Evolutionary conservation across 257 asterid species (phyloP).

Genomic region (Nicotiana benthamiana): DNA sequence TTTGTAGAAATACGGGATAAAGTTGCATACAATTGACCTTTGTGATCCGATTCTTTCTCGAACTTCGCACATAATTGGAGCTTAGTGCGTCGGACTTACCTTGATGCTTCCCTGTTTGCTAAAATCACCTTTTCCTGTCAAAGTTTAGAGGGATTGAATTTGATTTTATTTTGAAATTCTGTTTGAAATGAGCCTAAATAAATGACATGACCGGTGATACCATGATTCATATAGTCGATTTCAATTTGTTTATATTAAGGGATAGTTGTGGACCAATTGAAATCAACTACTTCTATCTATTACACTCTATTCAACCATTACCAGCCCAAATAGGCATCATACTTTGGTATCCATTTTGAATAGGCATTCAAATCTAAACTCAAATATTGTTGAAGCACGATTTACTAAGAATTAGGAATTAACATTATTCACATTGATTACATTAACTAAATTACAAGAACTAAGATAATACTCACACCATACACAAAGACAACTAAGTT

Average conservation of each 20-base stretch:
- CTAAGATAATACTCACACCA: background rate
- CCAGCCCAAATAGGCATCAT: too few species aligned
- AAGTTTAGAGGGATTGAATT: background rate
- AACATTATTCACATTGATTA: background rate
- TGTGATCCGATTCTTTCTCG: too few species aligned
- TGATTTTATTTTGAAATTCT: background rate
- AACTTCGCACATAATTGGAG: too few species aligned
- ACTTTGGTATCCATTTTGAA: too few species aligned
- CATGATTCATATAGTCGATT: background rate
- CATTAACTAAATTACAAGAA: background rate
- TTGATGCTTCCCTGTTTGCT: background rate
- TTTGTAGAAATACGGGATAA: too few species aligned
- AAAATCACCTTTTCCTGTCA: background rate
- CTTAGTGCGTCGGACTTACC: too few species aligned
- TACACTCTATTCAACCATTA: too few species aligned
- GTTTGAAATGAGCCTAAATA: too few species aligned
- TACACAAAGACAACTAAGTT: background rate
- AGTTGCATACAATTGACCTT: too few species aligned
- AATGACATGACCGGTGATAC: background rate
- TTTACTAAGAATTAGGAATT: background rate
- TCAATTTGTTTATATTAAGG: background rate
- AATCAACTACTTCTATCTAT: too few species aligned
- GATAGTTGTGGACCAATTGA: background rate
- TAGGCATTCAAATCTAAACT: background rate
- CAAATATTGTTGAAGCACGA: too few species aligned